Evolutionary conservation across 805 yeast species (phyloP), one percentile per base, ranked within the genome.

Genomic region (Jamesozyma piceae): DNA sequence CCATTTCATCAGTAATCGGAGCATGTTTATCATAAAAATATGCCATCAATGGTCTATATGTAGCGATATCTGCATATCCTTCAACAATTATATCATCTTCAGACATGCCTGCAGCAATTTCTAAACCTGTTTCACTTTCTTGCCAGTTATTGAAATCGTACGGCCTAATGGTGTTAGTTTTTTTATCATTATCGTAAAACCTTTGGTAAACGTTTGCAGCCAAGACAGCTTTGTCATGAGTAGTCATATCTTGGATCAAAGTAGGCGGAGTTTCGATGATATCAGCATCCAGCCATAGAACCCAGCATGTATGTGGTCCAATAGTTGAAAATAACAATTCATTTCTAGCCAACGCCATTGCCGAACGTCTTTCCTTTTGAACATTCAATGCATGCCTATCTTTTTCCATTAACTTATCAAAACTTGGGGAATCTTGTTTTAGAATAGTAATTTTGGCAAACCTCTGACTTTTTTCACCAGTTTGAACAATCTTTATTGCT

Each of bases 101-200:
- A 15, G 71, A 63, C 81, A 92, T 70, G 2, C 68, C 62, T 5
- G 73, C 60, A 2, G 95, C 97, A 44, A 92, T 63, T 54, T 78
- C 71, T 54, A 79, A 67, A 3, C 95, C 97, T 50, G 77, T 82
- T 37, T 85, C 90, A 50, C 77, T 74, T 60, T 84, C 92, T 29
- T 80, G 82, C 99, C 99, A 92, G 63, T 92, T 90, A 68, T 92
- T 92, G 71, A 73, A 90, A 63, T 92, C 98, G 60, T 92, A 92
- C 5, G 97, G 92, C 54, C 97, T 74, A 49, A 83, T 78, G 21
- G 74, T 66, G 11, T 66, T 60, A 44, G 73, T 67, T 48, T 76
- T 68, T 47, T 77, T 74, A 19, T 75, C 77, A 35, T 74, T 69
- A 52, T 86, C 82, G 42, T 54, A 70, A 62, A 67, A 89, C 53